These are phyloP conservation scores for Ophiorrhiza pumila DNA, from an alignment of 257 asterid species.

Conservation along the genomic window DNA sequence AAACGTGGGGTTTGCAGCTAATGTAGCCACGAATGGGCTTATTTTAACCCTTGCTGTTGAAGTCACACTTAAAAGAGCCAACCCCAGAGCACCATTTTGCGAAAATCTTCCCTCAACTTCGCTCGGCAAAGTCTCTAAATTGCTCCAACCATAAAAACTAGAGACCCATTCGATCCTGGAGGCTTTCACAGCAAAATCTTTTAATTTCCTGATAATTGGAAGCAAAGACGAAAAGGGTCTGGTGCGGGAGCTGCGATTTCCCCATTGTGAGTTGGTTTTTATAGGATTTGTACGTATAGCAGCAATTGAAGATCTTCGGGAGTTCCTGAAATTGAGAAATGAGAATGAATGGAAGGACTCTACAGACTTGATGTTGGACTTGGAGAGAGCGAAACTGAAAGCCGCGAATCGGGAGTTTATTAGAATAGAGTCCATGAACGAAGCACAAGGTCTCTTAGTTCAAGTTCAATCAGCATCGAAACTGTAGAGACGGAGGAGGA, in stretches of 20 bases:
- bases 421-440: constrained; percentile 47
- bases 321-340: constrained; percentile 22
- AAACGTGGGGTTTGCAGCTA: constrained; percentile 82
- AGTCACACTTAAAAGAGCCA: constrained; percentile 69
- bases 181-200: constrained; percentile 38
- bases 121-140: constrained; percentile 22
- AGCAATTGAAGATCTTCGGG: constrained; percentile 24
- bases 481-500: not conserved
- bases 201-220: constrained; percentile 46
- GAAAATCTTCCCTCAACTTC: constrained; percentile 18
- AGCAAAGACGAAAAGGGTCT: constrained; percentile 50
- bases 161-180: constrained; percentile 34
- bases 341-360: constrained; percentile 22
- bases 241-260: constrained; percentile 23
- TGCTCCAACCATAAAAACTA: constrained; percentile 18
- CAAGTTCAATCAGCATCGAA: constrained; percentile 36
- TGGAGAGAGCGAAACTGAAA: constrained; percentile 24
- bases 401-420: constrained; percentile 32
- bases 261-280: constrained; percentile 40
- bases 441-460: constrained; percentile 8
- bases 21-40: constrained; percentile 69
- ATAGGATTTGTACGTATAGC: constrained; percentile 25
- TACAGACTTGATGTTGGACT: constrained; percentile 10
- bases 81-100: constrained; percentile 63
- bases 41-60: constrained; percentile 78